Evolutionary conservation across 2,329 filamentous ascomycete species (phyloP), one percentile per base, ranked within the genome.

Genomic region (Colletotrichum spaethianum): DNA sequence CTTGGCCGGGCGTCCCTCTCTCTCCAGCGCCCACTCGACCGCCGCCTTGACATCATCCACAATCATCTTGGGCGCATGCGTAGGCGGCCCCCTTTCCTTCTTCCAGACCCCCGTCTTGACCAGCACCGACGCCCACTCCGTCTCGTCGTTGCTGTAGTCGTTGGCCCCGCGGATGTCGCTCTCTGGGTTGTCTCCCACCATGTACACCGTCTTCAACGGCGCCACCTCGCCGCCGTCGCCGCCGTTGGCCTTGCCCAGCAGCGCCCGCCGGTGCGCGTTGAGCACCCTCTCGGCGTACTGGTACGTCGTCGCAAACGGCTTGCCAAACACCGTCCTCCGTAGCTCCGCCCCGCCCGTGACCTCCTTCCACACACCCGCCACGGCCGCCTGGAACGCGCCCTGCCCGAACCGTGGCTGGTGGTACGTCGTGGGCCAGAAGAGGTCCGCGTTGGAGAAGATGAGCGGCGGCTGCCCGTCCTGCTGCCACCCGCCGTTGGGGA

Each of bases 91-190:
- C 50, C 84, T 80, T 53, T 80, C 80, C 31, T 78, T 75, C 26
- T 81, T 84, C 83, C 93, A 97, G 1, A 98, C 94, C 0, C 95
- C 95, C 11, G 93, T 97, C 75, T 90, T 87, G 36, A 97, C 93
- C 70, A 98, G 83, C 23, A 97, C 88, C 53, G 93, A 93, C 50
- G 87, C 84, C 95, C 95, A 98, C 70, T 91, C 85, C n/a, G 91
- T 93, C 11, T 92, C 92, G 4, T 87, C 84, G 74, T 92, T 93
- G 55, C 84, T 78, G 78, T 93, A 98, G 56, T 89, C 87, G 79
- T 97, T 97, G 26, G 94, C 95, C 7, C 96, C 96, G 6, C 90
- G 86, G 75, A 99, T 98, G 80, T 99, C 96, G 76, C 93, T 96
- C 79, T 94, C 94, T 6, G 93, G 93, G 78, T 96, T 96, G 78